These are phyloP conservation scores for Solanum piurae DNA, from an alignment of 257 asterid genomes.

Conservation along the genomic window DNA sequence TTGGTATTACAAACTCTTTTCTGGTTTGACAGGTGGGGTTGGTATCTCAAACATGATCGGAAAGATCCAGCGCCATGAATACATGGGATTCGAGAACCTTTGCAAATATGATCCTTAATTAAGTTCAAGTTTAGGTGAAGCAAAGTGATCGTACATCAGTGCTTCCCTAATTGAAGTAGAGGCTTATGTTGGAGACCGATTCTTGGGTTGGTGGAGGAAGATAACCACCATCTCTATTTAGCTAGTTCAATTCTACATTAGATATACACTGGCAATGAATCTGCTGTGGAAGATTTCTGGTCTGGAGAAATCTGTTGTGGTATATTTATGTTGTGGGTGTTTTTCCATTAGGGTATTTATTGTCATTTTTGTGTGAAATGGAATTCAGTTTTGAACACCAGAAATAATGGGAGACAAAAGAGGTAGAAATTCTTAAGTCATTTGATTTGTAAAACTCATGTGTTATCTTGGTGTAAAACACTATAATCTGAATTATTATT, in stretches of 20 bases:
- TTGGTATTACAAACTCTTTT: background rate
- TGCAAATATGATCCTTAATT: constrained; percentile 57
- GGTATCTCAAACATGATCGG: constrained; percentile 85
- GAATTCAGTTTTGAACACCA: background rate
- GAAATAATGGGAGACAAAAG: background rate
- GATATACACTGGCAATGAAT: background rate
- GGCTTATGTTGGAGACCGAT: background rate
- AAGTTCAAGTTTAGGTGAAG: background rate
- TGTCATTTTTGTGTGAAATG: background rate
- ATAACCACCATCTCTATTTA: background rate
- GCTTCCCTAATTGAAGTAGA: background rate
- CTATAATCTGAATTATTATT: background rate
- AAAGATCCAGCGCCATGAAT: constrained; percentile 58
- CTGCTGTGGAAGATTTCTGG: background rate
- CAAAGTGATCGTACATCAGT: background rate
- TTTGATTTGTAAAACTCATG: background rate
- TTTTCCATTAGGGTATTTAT: background rate
- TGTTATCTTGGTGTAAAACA: background rate
- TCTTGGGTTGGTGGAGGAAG: background rate
- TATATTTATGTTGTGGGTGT: background rate
- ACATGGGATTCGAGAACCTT: constrained; percentile 91
- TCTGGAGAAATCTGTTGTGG: background rate
- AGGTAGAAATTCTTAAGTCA: background rate
- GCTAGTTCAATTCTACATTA: background rate
- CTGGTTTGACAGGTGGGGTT: constrained; percentile 63